Evolutionary conservation across 2,329 filamentous ascomycete species (phyloP), one percentile per base, ranked within the genome.

Genomic region (Colletotrichum falcatum): DNA sequence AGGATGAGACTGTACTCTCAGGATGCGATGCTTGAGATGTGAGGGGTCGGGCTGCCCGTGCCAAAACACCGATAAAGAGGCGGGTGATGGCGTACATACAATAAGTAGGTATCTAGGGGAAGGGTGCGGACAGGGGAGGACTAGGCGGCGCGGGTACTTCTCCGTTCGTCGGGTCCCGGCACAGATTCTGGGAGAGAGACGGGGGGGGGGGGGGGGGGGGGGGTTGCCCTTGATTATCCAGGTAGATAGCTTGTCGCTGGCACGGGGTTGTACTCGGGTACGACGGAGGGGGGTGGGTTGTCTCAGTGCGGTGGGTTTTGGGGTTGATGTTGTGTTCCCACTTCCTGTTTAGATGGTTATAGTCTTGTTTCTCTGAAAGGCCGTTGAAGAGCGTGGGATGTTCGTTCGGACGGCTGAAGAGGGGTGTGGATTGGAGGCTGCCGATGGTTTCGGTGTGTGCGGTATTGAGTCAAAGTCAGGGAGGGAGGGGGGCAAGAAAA

Each of bases 241-340:
- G 42, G 8, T 44, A 44, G 20, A n/a, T 23, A 23, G 2, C 11
- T 35, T 28, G 9, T n/a, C 61, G 44, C 35, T 35, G 58, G 64
- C 53, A 44, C 44, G 67, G 61, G 58, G 58, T n/a, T 37, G 67
- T 59, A 58, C 62, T 59, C 64, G 64, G 64, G 46, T 53, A 35
- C 33, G 33, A 30, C 37, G 63, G 49, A 56, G 58, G 37, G 63
- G 42, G 51, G 54, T 60, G 20, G n/a, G 33, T 20, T 62, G 64
- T 70, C 64, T 70, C 63, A 70, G 64, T 54, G n/a, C 61, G 37
- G 67, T 70, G 67, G 64, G 58, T 58, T 35, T 54, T 18, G 28
- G 48, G 20, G 37, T 30, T 23, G 18, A 11, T 35, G 14, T 42
- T 20, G 12, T 3, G 60, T 46, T 51, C 18, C 65, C 46, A 30